Base-by-base conservation (phyloP, 2,329 filamentous ascomycete genomes). In the Lachnellula occidentalis region DNA sequence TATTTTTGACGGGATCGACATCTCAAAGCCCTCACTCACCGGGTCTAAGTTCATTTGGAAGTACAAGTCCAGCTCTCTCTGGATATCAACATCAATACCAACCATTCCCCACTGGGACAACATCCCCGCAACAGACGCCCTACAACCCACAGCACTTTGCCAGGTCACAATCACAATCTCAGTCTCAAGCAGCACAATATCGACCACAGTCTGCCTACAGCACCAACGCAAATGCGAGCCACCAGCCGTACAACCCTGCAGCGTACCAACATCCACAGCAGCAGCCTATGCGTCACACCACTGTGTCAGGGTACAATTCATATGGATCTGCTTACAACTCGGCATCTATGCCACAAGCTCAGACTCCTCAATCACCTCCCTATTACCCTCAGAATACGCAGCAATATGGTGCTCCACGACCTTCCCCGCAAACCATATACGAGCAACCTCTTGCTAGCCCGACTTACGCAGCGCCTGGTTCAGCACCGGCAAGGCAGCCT, bases 181-280 rank as follows among this genome's bases (percentile, higher is more conserved):
- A 67, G 49, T 71, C 60, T 11, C 64, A 67, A 50, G 71, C 73
- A 36, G 67, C 73, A 22, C 74, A 75, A 53, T 73, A 75, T 47
- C 73, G 74, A 50, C 72, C 72, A 69, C 78, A 63, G 70, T 77
- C 67, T 72, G 75, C 47, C 73, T 79, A 65, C 75, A 79, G 58
- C 75, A 79, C 58, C 74, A 77, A 59, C 69, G 73, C 55, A 70
- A 74, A 59, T 69, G 73, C 55, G 69, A 74, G 54, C 64, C 74
- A 57, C 71, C 78, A 59, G 70, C 76, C 80, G 43, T 92, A 92
- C 71, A 92, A 92, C 66, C 88, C 89, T 1, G 72, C 73, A 34
- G 67, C 69, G 41, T 70, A 74, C 24, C 74, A 76, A 46, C 65
- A 61, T 48, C 51, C 73, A 22, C 73, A 76, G 5, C 70, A 82